Evolutionary conservation across 192 early-diverging fungal species (phyloP), one percentile per base, ranked within the genome.

Genomic region (Borealophlyctis nickersoniae): DNA sequence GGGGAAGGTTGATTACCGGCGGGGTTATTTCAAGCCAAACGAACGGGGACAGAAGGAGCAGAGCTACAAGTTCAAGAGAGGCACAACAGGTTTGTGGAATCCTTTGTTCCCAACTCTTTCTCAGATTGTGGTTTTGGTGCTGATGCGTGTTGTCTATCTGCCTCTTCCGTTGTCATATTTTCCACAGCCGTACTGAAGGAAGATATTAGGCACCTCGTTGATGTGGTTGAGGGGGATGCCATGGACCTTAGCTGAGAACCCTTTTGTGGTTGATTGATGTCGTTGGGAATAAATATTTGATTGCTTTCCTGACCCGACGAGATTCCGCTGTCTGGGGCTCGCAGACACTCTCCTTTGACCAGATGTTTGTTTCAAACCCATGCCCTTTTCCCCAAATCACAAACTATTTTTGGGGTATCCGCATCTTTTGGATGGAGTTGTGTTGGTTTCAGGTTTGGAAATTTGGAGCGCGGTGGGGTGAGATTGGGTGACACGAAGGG

Each of bases 11-110:
- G 95, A 99, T 53, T 86, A 89, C 53, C 81, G 92, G 26, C 86
- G 93, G 27, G 91, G 92, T 76, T 93, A 93, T 66, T 74, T 72
- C 54, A 89, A 69, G 62, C 96, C 96, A 27, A 97, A 95, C 75
- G 89, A 93, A 80, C 87, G 94, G 56, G 90, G 73, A 13, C 64
- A 65, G 33, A 97, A 95, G 81, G 87, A 93, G 75, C 83, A 88
- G 73, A 86, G 84, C 65, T 98, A 96, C 79, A 86, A 70, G 59
- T 69, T 74, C 49, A 26, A 56, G 24, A 61, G 49, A 16, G 77
- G 77, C 32, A 72, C 72, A 22, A 72, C 77, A 22, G 30, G 77
- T 78, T 52, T n/a, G 69, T 69, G n/a, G 36, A 62, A 50, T 27
- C 19, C 14, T 29, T 9, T 45, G 36, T 19, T 52, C 30, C n/a